Conservation (phyloP, 2,329 filamentous ascomycete genomes). For the Cryphonectria carpinicola region DNA sequence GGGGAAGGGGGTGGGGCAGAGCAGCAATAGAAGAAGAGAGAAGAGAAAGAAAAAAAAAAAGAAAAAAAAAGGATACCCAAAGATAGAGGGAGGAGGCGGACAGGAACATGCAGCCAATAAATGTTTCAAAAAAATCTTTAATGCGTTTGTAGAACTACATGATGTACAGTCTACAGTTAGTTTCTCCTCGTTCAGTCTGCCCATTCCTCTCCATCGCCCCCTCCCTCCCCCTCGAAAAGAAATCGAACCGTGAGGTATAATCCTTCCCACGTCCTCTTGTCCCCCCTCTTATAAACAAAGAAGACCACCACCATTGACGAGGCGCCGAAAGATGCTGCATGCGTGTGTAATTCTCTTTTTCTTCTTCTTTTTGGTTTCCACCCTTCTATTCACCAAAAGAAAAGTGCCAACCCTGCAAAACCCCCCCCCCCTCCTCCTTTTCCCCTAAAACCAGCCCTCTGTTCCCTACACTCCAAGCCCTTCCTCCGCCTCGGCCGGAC, state of each 20-base stretch:
- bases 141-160: conserved; percentile 22
- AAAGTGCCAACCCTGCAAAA: neutral
- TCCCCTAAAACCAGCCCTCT: neutral
- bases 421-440: neutral
- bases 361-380: neutral
- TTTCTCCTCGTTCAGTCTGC: neutral
- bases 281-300: neutral
- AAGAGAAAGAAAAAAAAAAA: neutral
- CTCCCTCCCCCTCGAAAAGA: neutral
- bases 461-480: neutral
- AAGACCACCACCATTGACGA: conserved; percentile 4
- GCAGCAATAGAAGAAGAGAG: neutral
- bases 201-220: neutral
- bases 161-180: conserved; percentile 18
- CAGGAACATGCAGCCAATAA: neutral
- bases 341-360: neutral
- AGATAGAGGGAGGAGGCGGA: neutral
- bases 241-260: conserved; percentile 12
- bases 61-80: neutral
- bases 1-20: too few species aligned
- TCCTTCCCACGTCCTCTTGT: conserved; percentile 4
- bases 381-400: conserved; percentile 12
- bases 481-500: neutral
- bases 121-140: neutral
- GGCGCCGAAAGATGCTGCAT: conserved; percentile 14